Percentiles rank a stretch among this genome's conserved stretches.
These are phyloP conservation scores for Leptomonas seymouri DNA, from an alignment of 208 protist genomes.

Conservation along the genomic window DNA sequence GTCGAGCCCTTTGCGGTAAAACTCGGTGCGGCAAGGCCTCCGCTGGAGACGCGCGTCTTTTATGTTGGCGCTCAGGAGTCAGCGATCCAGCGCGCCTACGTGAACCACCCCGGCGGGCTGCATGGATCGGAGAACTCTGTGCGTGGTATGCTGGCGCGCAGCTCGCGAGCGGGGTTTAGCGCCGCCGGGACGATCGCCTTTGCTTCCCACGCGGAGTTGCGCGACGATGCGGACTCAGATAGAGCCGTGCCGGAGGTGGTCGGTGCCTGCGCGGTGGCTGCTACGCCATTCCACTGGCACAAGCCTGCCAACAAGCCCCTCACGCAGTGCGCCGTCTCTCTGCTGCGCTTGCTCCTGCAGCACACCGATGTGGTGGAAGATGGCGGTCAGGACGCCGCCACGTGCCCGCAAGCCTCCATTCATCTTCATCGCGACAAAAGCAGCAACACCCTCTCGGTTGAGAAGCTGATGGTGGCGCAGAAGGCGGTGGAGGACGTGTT, in stretches of 20 bases:
- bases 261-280: conserved; percentile 42
- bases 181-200: conserved; percentile 41
- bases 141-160: conserved; percentile 53
- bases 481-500: conserved; percentile 22
- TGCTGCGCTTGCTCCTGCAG: conserved; percentile 48
- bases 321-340: conserved; percentile 52
- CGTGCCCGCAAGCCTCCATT: conserved; percentile 18
- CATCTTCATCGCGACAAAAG: conserved; percentile 39
- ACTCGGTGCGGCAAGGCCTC: conserved; percentile 31
- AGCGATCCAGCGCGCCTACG: conserved; percentile 32
- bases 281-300: conserved; percentile 68
- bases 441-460: conserved; percentile 64
- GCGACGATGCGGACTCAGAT: conserved; percentile 60
- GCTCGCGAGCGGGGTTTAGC: conserved; percentile 69
- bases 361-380: conserved; percentile 19
- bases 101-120: conserved; percentile 9
- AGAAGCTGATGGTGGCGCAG: conserved; percentile 58
- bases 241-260: conserved; percentile 53
- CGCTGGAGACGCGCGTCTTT: conserved; percentile 29
- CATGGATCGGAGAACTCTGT: conserved; percentile 25
- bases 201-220: conserved; percentile 68
- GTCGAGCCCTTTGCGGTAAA: conserved; percentile 37
- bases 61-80: conserved; percentile 36
- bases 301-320: conserved; percentile 44
- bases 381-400: background rate